These are phyloP conservation scores for Lunasporangiospora selenospora DNA, from an alignment of 192 early-diverging fungal genomes.

Conservation along the genomic window DNA sequence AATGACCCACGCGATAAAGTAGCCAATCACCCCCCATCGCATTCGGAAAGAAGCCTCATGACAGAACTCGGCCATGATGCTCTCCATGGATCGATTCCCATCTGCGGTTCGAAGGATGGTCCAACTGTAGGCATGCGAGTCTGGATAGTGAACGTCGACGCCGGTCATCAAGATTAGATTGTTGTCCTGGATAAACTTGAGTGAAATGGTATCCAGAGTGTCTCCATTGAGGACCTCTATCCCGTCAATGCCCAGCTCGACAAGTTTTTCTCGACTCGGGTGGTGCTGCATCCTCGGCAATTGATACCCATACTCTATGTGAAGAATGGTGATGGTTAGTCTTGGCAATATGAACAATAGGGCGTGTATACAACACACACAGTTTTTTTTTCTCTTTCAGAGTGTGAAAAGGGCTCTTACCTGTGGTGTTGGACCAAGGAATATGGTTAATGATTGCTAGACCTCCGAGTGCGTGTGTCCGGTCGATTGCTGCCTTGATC, in stretches of 20 bases:
- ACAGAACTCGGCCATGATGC: constrained; percentile 71
- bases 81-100: constrained; percentile 46
- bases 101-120: constrained; percentile 57
- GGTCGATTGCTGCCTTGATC: constrained; percentile 60
- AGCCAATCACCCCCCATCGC: constrained; percentile 52
- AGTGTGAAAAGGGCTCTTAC: constrained; percentile 12
- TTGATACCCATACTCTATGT: constrained; percentile 56
- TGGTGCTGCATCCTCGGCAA: constrained; percentile 65
- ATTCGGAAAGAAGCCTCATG: constrained; percentile 57
- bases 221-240: constrained; percentile 71
- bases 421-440: constrained; percentile 75
- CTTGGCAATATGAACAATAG: neutral
- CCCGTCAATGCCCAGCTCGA: constrained; percentile 74
- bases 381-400: neutral
- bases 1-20: constrained; percentile 52
- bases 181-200: constrained; percentile 56
- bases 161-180: constrained; percentile 66
- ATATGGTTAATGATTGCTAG: constrained; percentile 81
- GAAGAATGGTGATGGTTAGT: neutral
- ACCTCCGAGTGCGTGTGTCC: constrained; percentile 69
- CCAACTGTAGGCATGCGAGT: constrained; percentile 65
- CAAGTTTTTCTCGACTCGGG: constrained; percentile 60
- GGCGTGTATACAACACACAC: neutral
- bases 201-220: constrained; percentile 64
- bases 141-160: constrained; percentile 71